These are phyloP conservation scores for Coriolopsis trogii DNA, from an alignment of 1,284 basidiomycete species.

Conservation along the genomic window DNA sequence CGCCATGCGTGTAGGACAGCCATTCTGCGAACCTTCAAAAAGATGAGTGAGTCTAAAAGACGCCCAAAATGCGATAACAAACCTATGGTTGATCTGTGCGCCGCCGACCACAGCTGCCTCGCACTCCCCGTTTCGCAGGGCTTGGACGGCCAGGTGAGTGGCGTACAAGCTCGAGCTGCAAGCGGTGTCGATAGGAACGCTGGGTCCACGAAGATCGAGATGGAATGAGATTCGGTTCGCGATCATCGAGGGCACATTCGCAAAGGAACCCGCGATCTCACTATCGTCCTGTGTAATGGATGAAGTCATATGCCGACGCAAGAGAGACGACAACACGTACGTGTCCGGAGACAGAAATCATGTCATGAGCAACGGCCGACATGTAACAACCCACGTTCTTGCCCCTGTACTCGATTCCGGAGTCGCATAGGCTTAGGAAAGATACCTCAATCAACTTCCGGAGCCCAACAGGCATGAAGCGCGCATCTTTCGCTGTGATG, in stretches of 20 bases:
- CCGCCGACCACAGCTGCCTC: conserved; percentile 52
- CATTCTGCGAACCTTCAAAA: conserved; percentile 25
- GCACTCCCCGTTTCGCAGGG: conserved; percentile 47
- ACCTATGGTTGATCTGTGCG: conserved; percentile 45
- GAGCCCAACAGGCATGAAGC: conserved; percentile 37
- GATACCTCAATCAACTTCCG: conserved; percentile 41
- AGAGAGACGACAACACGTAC: conserved; percentile 10
- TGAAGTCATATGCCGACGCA: neutral
- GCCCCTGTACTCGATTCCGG: conserved; percentile 44
- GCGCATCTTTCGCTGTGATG: conserved; percentile 40
- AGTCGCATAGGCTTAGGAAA: conserved; percentile 43
- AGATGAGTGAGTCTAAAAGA: neutral
- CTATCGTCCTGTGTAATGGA: conserved; percentile 35
- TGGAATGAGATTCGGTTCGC: conserved; percentile 53
- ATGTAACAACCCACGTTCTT: conserved; percentile 43
- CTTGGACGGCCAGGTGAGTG: conserved; percentile 49
- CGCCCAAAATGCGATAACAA: conserved; percentile 1
- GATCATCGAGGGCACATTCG: conserved; percentile 39
- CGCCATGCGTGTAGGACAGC: conserved; percentile 38
- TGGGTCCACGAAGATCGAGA: conserved; percentile 50
- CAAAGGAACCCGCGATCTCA: conserved; percentile 42
- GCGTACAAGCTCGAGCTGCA: conserved; percentile 51
- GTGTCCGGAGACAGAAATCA: conserved; percentile 13
- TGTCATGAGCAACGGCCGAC: conserved; percentile 29
- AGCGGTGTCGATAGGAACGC: conserved; percentile 51